Evolutionary conservation across 2,329 filamentous ascomycete species (phyloP).

Genomic region (Nigrospora oryzae): DNA sequence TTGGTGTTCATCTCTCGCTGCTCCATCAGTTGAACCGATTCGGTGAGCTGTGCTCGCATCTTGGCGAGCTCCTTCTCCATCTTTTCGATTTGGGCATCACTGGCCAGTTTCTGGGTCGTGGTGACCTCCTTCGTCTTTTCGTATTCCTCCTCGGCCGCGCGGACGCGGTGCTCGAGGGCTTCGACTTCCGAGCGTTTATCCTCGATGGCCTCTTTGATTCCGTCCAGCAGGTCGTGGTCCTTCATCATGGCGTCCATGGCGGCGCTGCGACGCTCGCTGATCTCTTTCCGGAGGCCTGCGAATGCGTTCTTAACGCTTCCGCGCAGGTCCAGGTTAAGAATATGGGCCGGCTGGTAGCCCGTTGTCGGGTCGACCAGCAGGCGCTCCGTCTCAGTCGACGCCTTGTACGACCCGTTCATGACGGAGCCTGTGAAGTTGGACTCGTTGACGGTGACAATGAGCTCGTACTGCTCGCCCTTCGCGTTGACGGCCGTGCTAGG

Average conservation of each 20-base stretch:
- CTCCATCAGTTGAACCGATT: conserved; percentile 85
- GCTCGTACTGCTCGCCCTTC: conserved; percentile 76
- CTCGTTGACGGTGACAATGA: conserved; percentile 73
- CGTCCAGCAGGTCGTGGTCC: conserved; percentile 86
- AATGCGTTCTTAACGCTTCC: conserved; percentile 76
- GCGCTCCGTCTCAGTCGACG: conserved; percentile 54
- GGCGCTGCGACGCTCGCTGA: conserved; percentile 77
- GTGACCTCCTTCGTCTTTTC: conserved; percentile 85
- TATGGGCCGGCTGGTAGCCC: conserved; percentile 82
- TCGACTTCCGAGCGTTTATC: conserved; percentile 92
- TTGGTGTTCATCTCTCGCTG: conserved; percentile 95
- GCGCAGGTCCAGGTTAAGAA: conserved; percentile 82
- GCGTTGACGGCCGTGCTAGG: conserved; percentile 79
- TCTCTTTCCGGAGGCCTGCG: conserved; percentile 72
- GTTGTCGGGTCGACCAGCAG: conserved; percentile 73
- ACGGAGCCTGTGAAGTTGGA: conserved; percentile 67
- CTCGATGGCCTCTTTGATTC: conserved; percentile 93
- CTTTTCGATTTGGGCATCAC: conserved; percentile 92
- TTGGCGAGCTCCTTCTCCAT: conserved; percentile 97
- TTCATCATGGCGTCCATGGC: conserved; percentile 89
- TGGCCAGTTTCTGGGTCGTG: conserved; percentile 77
- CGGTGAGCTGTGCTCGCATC: conserved; percentile 75
- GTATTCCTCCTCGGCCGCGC: conserved; percentile 86
- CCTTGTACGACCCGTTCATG: conserved; percentile 33
- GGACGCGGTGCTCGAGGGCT: conserved; percentile 77